These are phyloP conservation scores for Astrephomene gubernaculifera DNA, from an alignment of 139 green algal species.

Conservation along the genomic window DNA sequence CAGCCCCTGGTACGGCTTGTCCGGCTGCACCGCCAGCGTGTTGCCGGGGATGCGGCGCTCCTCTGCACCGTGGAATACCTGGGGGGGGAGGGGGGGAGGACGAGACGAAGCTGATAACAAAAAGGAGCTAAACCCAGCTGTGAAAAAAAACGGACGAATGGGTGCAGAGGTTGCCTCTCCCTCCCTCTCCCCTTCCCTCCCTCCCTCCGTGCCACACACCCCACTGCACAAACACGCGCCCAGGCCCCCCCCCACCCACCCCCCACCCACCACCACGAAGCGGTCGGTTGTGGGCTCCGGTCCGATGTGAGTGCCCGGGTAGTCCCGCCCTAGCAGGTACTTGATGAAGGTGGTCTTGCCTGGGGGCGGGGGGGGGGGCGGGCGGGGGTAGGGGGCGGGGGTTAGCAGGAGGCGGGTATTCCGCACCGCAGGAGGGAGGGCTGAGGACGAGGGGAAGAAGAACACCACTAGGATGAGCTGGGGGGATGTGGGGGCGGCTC, in stretches of 20 bases:
- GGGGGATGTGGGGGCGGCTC: no score
- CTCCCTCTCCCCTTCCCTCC: neutral
- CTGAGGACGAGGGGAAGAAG: neutral
- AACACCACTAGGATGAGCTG: no score
- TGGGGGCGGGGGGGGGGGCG: slow-evolving; percentile 10
- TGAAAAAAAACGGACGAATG: no score
- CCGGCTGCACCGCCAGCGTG: slow-evolving; percentile 94
- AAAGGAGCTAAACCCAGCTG: no score
- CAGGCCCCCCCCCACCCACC: slow-evolving; percentile 16
- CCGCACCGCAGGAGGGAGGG: neutral
- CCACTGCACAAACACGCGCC: neutral
- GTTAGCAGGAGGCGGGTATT: neutral
- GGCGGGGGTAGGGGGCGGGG: neutral
- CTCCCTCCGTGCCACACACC: neutral
- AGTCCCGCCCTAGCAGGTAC: slow-evolving; percentile 91
- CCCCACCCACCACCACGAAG: slow-evolving; percentile 94
- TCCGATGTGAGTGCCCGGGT: slow-evolving; percentile 95
- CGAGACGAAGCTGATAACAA: no score
- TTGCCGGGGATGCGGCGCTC: slow-evolving; percentile 89
- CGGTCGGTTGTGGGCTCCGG: slow-evolving; percentile 98
- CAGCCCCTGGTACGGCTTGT: slow-evolving; percentile 89
- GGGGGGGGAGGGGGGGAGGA: neutral
- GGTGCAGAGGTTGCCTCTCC: neutral
- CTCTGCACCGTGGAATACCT: slow-evolving; percentile 47
- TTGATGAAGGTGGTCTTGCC: slow-evolving; percentile 99